A percentile compares a stretch with the other conserved stretches of the same genome.
Conservation (phyloP, 331 rosid genomes). For the Ulmus americana region DNA sequence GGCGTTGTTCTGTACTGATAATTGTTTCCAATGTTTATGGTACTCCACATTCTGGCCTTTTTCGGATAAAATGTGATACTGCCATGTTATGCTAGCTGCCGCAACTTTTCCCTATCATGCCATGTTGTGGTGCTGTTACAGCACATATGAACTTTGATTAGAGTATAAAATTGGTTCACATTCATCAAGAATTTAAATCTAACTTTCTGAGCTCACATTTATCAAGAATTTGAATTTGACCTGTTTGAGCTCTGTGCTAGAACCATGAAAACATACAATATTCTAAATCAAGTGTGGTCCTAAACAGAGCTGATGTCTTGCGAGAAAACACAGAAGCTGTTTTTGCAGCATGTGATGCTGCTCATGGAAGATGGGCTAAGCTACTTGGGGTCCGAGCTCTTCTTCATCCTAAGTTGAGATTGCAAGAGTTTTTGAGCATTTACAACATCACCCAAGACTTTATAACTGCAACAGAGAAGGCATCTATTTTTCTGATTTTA, state of each 20-base stretch:
- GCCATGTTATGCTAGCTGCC: neutral
- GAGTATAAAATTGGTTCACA: neutral
- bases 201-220: neutral
- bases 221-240: slow-evolving; percentile 7
- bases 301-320: slow-evolving; percentile 92
- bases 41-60: neutral
- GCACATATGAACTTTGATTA: too few species aligned
- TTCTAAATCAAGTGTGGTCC: slow-evolving; percentile 56
- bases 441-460: slow-evolving; percentile 83
- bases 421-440: slow-evolving; percentile 81
- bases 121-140: too few species aligned
- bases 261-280: slow-evolving; percentile 1
- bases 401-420: slow-evolving; percentile 89
- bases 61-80: neutral
- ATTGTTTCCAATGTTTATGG: too few species aligned
- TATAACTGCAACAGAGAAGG: slow-evolving; percentile 87
- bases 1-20: too few species aligned
- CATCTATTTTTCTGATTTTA: slow-evolving; percentile 17
- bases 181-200: neutral
- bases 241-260: neutral
- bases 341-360: slow-evolving; percentile 99
- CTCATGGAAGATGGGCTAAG: slow-evolving; percentile 99
- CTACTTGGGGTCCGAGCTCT: slow-evolving; percentile 93
- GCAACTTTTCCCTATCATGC: too few species aligned
- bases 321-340: slow-evolving; percentile 99